A percentile compares a stretch with the other conserved stretches of the same genome.
Conservation (phyloP, 352 stramenopile genomes). For the Phytophthora macrochlamydospora region DNA sequence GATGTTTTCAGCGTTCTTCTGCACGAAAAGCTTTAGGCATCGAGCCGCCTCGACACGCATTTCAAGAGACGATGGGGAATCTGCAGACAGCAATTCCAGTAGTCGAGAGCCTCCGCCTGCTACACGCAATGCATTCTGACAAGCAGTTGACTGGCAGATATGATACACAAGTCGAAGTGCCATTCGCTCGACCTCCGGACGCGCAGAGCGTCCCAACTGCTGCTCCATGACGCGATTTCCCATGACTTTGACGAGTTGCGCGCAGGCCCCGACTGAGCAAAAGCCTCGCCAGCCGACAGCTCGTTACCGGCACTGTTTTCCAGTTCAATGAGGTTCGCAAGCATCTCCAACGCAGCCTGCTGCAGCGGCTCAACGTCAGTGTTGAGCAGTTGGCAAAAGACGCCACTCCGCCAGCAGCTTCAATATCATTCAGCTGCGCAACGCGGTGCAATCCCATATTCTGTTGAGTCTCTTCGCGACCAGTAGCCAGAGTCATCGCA, state of each 20-base stretch:
- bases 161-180: conserved; percentile 78
- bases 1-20: conserved; percentile 79
- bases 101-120: conserved; percentile 57
- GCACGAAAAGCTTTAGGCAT: conserved; percentile 76
- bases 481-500: conserved; percentile 53
- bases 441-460: conserved; percentile 80
- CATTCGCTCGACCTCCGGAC: conserved; percentile 71
- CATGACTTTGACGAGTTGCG: conserved; percentile 64
- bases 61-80: conserved; percentile 56
- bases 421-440: conserved; percentile 85
- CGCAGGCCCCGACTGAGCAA: conserved; percentile 64
- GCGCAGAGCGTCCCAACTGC: conserved; percentile 45
- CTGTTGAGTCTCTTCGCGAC: conserved; percentile 60
- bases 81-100: conserved; percentile 57
- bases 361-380: conserved; percentile 62
- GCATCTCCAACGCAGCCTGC: conserved; percentile 68
- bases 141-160: conserved; percentile 64
- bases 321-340: conserved; percentile 76
- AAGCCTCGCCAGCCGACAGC: conserved; percentile 61
- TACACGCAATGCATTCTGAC: conserved; percentile 71
- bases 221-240: conserved; percentile 62
- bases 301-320: conserved; percentile 78
- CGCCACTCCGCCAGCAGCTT: conserved; percentile 72
- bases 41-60: conserved; percentile 70
- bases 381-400: conserved; percentile 71